Conservation (phyloP, 2,329 filamentous ascomycete genomes). For the Phyllachora maydis region DNA sequence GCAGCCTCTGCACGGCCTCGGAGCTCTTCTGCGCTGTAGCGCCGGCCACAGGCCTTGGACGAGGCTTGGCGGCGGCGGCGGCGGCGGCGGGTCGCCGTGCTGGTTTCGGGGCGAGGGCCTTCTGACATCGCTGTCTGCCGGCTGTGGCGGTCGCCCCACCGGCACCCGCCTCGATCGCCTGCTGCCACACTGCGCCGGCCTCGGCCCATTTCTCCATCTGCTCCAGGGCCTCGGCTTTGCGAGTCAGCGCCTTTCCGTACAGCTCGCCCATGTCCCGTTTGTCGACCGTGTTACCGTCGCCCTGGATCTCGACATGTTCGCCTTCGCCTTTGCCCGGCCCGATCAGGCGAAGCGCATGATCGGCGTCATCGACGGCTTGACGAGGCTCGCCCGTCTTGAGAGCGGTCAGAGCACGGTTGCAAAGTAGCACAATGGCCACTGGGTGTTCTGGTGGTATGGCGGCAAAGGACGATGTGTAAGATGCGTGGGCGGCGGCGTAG, state of each 20-base stretch:
- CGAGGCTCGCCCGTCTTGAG: conserved; percentile 88
- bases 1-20: conserved; percentile 64
- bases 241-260: conserved; percentile 79
- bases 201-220: conserved; percentile 89
- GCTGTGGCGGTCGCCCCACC: conserved; percentile 72
- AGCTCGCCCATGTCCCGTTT: conserved; percentile 80
- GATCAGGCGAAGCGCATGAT: conserved; percentile 61
- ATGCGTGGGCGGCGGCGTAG: conserved; percentile 66
- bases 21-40: conserved; percentile 27
- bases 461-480: conserved; percentile 59
- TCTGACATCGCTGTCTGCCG: conserved; percentile 76
- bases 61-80: conserved; percentile 21
- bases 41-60: conserved; percentile 17
- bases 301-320: conserved; percentile 54
- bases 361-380: conserved; percentile 66
- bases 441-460: conserved; percentile 63
- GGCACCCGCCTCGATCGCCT: conserved; percentile 64
- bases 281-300: conserved; percentile 32
- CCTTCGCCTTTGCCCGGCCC: conserved; percentile 59
- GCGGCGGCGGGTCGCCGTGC: conserved; percentile 18
- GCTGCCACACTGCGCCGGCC: conserved; percentile 60
- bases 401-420: conserved; percentile 76
- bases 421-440: conserved; percentile 69
- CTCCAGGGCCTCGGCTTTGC: conserved; percentile 89
- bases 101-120: conserved; percentile 53